A percentile compares a stretch with the other conserved stretches of the same genome.
These are phyloP conservation scores for Dryadomyces sulphureus DNA, from an alignment of 2,329 filamentous ascomycete species.

Conservation along the genomic window DNA sequence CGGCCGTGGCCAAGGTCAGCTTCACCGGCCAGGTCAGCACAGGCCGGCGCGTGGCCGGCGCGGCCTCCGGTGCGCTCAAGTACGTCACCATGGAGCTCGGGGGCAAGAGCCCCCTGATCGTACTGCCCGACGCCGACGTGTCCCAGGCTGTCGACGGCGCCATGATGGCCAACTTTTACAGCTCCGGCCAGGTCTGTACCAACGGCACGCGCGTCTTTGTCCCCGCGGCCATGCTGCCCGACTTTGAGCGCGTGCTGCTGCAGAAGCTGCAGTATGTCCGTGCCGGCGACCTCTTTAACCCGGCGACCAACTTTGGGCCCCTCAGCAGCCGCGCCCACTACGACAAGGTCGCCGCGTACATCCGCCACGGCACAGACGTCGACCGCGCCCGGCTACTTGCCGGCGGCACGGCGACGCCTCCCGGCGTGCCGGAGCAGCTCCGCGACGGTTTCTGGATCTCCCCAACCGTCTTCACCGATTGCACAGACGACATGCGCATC, in stretches of 20 bases:
- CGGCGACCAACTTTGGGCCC: conserved; percentile 68
- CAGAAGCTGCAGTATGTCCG: conserved; percentile 58
- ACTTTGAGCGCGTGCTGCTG: conserved; percentile 29
- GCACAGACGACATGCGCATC: conserved; percentile 69
- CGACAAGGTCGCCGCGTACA: conserved; percentile 66
- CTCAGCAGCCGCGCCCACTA: conserved; percentile 61
- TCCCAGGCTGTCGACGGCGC: conserved; percentile 74
- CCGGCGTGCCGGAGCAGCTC: conserved; percentile 30
- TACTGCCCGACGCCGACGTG: conserved; percentile 67
- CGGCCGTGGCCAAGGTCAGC: conserved; percentile 45
- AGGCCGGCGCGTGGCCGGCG: conserved; percentile 46
- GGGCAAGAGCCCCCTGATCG: conserved; percentile 49
- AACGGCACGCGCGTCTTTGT: conserved; percentile 85
- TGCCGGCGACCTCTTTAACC: conserved; percentile 57
- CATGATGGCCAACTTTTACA: conserved; percentile 92
- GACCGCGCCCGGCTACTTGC: conserved; percentile 63
- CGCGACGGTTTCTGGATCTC: conserved; percentile 65
- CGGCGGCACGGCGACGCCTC: conserved; percentile 42
- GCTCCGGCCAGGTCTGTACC: conserved; percentile 81
- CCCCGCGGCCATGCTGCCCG: conserved; percentile 45
- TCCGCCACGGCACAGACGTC: conserved; percentile 55
- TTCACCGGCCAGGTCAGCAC: conserved; percentile 58
- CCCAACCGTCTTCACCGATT: conserved; percentile 77
- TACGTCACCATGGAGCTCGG: conserved; percentile 60
- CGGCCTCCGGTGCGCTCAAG: conserved; percentile 45